Conservation (phyloP, 192 early-diverging fungal genomes). For the Coemansia sp. region DNA sequence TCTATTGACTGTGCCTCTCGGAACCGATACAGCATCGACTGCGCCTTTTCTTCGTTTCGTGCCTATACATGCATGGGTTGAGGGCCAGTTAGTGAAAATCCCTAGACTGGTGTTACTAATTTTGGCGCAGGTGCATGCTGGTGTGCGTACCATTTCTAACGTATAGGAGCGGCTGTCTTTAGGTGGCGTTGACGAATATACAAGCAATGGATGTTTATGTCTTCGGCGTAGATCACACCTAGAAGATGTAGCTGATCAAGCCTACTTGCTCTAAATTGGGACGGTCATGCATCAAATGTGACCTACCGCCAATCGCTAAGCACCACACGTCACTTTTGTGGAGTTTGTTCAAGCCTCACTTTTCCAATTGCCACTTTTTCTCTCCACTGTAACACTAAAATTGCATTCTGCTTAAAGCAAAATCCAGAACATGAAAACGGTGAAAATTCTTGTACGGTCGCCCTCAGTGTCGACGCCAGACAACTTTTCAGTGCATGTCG, state of each 20-base stretch:
- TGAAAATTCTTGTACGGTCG: conserved; percentile 33
- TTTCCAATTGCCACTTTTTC: neutral
- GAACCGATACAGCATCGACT: conserved; percentile 98
- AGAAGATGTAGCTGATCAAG: neutral
- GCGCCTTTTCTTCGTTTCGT: conserved; percentile 97
- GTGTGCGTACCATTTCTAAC: neutral
- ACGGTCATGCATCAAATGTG: neutral
- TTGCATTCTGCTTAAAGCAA: neutral
- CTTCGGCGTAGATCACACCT: neutral
- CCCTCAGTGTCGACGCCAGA: conserved; percentile 38
- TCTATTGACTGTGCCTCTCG: conserved; percentile 89
- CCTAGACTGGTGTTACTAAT: neutral
- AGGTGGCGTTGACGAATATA: neutral
- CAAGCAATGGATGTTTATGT: neutral
- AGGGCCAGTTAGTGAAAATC: neutral
- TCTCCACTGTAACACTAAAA: neutral
- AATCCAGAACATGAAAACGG: neutral
- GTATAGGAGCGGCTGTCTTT: neutral
- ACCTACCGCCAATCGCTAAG: neutral
- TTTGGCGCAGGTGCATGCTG: neutral
- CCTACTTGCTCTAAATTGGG: neutral
- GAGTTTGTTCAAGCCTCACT: neutral
- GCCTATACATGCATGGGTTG: conserved; percentile 55
- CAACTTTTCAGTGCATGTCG: conserved; percentile 22
- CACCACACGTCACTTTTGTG: neutral